Percentiles rank a stretch among this genome's conserved stretches.
These are phyloP conservation scores for Peronospora belbahrii DNA, from an alignment of 352 stramenopile genomes.

Conservation along the genomic window DNA sequence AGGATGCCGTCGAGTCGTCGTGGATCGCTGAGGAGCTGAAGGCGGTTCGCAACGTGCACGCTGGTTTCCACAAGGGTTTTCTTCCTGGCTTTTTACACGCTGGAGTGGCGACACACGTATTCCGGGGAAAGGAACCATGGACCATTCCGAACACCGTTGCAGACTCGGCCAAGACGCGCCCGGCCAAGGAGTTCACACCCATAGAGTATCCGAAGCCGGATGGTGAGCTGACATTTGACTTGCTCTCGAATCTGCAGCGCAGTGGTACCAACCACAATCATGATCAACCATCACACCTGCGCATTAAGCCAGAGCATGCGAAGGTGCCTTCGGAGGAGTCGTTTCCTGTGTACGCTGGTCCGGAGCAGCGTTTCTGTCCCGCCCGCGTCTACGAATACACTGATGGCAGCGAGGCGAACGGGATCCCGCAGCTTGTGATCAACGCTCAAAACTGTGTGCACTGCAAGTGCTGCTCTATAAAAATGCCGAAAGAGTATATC, in stretches of 20 bases:
- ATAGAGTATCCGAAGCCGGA: conserved; percentile 97
- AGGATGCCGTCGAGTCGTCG: conserved; percentile 85
- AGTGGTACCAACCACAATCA: conserved; percentile 97
- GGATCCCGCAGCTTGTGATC: conserved; percentile 92
- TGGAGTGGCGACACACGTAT: conserved; percentile 89
- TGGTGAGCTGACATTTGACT: conserved; percentile 95
- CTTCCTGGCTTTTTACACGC: conserved; percentile 91
- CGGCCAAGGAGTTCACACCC: conserved; percentile 81
- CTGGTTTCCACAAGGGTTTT: conserved; percentile 93
- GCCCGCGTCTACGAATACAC: conserved; percentile 98
- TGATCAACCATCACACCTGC: conserved; percentile 96
- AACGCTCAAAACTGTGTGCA: conserved; percentile 99
- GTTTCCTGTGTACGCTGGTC: conserved; percentile 90
- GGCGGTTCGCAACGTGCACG: conserved; percentile 94
- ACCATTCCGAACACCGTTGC: conserved; percentile 81
- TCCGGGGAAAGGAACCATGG: conserved; percentile 95
- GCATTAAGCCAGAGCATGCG: conserved; percentile 89
- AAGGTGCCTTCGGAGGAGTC: conserved; percentile 85
- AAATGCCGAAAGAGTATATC: conserved; percentile 99
- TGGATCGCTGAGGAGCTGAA: conserved; percentile 97
- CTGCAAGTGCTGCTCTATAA: conserved; percentile 99
- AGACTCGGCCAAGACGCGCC: conserved; percentile 91
- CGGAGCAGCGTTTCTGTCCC: conserved; percentile 97
- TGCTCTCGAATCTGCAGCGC: conserved; percentile 97
- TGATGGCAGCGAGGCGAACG: conserved; percentile 83